A percentile compares a stretch with the other conserved stretches of the same genome.
phyloP scores from a whole-genome alignment of 1,284 basidiomycete species.

The Trichosporon sp. region DNA sequence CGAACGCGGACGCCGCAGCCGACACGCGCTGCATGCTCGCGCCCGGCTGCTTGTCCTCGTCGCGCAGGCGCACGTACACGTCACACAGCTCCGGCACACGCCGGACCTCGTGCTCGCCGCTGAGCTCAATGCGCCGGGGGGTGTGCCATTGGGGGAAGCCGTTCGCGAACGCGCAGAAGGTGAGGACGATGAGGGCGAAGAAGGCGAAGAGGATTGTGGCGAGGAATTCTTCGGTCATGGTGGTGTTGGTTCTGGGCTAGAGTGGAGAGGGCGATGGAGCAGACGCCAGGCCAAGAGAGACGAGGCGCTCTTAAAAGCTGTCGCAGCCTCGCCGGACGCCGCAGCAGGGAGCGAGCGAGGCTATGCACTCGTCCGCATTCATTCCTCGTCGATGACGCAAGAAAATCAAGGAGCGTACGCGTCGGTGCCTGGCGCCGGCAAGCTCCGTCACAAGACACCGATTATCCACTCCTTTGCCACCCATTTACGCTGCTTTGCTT shows the following conservation, averaged over 20 bases:
- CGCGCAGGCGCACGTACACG: background rate
- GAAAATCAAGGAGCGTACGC: background rate
- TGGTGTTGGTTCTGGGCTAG: background rate
- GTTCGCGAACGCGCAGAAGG: background rate
- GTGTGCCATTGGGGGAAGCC: background rate
- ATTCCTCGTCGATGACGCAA: background rate
- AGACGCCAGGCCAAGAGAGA: no score
- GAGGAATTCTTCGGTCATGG: background rate
- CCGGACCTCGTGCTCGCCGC: background rate
- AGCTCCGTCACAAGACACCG: background rate
- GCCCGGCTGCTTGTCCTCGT: background rate
- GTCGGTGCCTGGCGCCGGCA: background rate
- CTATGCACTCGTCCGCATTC: background rate
- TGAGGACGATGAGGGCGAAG: background rate
- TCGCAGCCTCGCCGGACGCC: background rate
- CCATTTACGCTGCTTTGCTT: background rate
- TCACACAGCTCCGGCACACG: background rate
- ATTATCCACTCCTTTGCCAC: background rate
- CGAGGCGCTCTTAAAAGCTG: background rate
- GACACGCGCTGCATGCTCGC: background rate
- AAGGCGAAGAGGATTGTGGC: background rate
- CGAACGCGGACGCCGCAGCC: background rate
- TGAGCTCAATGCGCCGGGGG: background rate
- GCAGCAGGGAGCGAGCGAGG: background rate
- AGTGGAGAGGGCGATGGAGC: background rate